Evolutionary conservation across 2,329 filamentous ascomycete genomes (phyloP).

Genomic region (Uncinocarpus reesii): DNA sequence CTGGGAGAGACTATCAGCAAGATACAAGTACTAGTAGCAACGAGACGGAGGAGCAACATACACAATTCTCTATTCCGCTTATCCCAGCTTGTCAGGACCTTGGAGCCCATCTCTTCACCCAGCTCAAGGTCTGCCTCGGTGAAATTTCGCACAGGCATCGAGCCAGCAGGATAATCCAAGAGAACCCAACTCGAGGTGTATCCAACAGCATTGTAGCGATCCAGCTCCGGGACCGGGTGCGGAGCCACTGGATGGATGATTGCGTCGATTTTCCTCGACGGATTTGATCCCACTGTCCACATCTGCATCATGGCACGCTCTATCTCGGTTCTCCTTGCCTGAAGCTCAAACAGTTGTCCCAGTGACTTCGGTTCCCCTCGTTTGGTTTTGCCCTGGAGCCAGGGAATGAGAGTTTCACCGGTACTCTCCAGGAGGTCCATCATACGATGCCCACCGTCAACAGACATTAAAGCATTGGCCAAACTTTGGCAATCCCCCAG

Average conservation of each 20-base stretch:
- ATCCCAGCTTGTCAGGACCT: slow-evolving; percentile 47
- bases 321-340: slow-evolving; percentile 43
- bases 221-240: slow-evolving; percentile 52
- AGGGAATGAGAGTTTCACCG: slow-evolving; percentile 49
- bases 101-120: slow-evolving; percentile 35
- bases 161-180: slow-evolving; percentile 52
- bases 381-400: slow-evolving; percentile 45
- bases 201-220: slow-evolving; percentile 52
- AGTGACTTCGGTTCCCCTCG: slow-evolving; percentile 41
- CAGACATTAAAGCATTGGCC: slow-evolving; percentile 48
- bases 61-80: slow-evolving; percentile 50
- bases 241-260: slow-evolving; percentile 55
- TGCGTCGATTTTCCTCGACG: slow-evolving; percentile 43
- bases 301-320: slow-evolving; percentile 49
- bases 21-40: background rate
- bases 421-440: slow-evolving; percentile 48
- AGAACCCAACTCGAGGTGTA: slow-evolving; percentile 54
- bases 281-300: slow-evolving; percentile 39
- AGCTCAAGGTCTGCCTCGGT: slow-evolving; percentile 41
- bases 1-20: slow-evolving; percentile 18
- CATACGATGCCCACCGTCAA: slow-evolving; percentile 48
- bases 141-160: slow-evolving; percentile 46
- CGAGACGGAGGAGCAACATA: slow-evolving; percentile 25
- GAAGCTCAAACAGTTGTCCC: slow-evolving; percentile 42
- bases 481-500: slow-evolving; percentile 48